These are phyloP conservation scores for Dichomitus squalens DNA, from an alignment of 1,284 basidiomycete genomes.

Conservation along the genomic window DNA sequence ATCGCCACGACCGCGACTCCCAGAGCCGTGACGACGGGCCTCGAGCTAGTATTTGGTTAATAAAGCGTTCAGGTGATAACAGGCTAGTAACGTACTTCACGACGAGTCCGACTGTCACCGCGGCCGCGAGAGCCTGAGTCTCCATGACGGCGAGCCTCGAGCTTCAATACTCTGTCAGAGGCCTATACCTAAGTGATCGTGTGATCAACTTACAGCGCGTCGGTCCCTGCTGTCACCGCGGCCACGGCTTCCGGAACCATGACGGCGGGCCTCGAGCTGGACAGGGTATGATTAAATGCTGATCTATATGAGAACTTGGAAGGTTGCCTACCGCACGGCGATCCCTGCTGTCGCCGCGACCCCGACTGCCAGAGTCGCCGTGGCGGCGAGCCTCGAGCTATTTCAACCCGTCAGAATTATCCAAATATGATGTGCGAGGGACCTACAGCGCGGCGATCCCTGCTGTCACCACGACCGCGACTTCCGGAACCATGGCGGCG, in stretches of 20 bases:
- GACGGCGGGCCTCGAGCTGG: conserved; percentile 14
- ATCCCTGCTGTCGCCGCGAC: conserved; percentile 12
- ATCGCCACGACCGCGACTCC: conserved; percentile 15
- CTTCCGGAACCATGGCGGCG: conserved; percentile 15
- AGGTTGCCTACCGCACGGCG: conserved; percentile 5
- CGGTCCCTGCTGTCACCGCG: background rate
- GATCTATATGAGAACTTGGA: background rate
- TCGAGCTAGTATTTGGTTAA: background rate
- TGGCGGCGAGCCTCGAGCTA: conserved; percentile 8
- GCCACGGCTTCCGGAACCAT: conserved; percentile 8
- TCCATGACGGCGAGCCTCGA: conserved; percentile 10
- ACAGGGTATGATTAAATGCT: background rate
- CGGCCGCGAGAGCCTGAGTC: conserved; percentile 17
- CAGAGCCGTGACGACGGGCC: conserved; percentile 11
- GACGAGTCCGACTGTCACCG: conserved; percentile 10
- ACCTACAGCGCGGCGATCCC: conserved; percentile 9
- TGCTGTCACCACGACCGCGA: conserved; percentile 16
- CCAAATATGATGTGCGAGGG: background rate
- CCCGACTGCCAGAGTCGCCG: conserved; percentile 12
- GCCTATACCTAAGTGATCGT: background rate
- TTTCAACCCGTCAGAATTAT: background rate
- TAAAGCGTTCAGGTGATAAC: background rate
- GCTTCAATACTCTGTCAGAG: background rate
- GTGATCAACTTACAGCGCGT: background rate
- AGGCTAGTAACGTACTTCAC: background rate